Base-by-base conservation (phyloP, 2,329 filamentous ascomycete genomes). In the Cladophialophora psammophila region DNA sequence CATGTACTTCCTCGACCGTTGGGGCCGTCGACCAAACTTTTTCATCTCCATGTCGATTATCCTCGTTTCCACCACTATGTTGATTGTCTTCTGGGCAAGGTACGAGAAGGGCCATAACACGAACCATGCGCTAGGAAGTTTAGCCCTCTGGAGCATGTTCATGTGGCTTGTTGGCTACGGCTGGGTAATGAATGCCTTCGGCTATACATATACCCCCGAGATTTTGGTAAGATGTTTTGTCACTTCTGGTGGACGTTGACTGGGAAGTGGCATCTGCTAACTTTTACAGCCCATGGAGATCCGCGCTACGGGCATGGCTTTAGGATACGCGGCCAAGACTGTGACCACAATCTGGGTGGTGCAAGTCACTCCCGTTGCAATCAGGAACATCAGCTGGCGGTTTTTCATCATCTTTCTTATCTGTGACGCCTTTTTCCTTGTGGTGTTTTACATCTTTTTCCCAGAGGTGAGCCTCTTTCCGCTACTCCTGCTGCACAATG, bases 341-440 rank as follows among this genome's bases (percentile, higher is more conserved):
- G 9, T 32, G 3, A 53, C 34, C 54, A 64, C 31, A 2, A 36
- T 53, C 10, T 18, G 58, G 36, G 20, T 13, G 18, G 38, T 64
- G 2, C 36, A 48, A 4, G n/a, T 60, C 3, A 38, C 40, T 7
- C 62, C 40, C 15, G 38, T 32, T 5, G 62, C 62, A 7, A 52
- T 64, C 13, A 53, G 13, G 12, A 15, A 4, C n/a, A 64, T 64
- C 20, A 36, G 35, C 34, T 64, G 62, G 62, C 26, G 38, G 18
- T 64, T 34, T 26, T 64, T 59, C 54, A 35, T 64, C 4, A 59
- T 64, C 26, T 64, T 31, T 15, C 6, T 50, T 15, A 8, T 50
- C 45, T 8, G 7, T 8, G 45, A 50, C 15, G 45, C 45, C n/a
- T 8, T 50, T 15, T 50, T 4, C 45, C 9, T 50, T 3, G 9